A percentile compares a stretch with the other conserved stretches of the same genome.
phyloP scores from a whole-genome alignment of 2,329 filamentous ascomycete species.

The Pseudogymnoascus sp. region DNA sequence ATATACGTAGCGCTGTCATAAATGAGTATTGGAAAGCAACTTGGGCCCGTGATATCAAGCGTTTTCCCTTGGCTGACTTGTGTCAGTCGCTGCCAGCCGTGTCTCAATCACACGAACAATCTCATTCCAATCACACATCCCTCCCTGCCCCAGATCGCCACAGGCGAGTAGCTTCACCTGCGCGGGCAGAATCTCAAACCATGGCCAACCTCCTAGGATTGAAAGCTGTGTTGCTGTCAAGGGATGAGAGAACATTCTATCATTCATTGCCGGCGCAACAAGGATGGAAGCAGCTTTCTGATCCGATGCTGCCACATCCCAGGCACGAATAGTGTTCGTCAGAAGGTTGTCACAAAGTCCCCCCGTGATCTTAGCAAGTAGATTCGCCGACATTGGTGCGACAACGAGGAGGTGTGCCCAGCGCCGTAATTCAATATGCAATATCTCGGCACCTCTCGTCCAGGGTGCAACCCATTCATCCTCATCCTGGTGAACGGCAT shows the following conservation, averaged over 20 bases:
- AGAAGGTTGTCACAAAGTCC: constrained; percentile 75
- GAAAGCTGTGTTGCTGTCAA: constrained; percentile 65
- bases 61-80: background rate
- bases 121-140: constrained; percentile 72
- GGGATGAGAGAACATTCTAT: constrained; percentile 81
- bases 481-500: constrained; percentile 72
- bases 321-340: constrained; percentile 68
- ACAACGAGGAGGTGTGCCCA: constrained; percentile 77
- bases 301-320: constrained; percentile 63
- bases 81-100: background rate
- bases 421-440: constrained; percentile 82
- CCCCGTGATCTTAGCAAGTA: constrained; percentile 70
- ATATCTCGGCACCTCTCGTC: constrained; percentile 67
- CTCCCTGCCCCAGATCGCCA: constrained; percentile 56
- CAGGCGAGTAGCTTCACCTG: constrained; percentile 51
- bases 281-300: constrained; percentile 56
- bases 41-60: background rate
- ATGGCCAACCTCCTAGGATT: constrained; percentile 70
- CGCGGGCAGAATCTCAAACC: constrained; percentile 66
- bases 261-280: constrained; percentile 81
- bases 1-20: background rate
- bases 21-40: background rate
- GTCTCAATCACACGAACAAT: constrained; percentile 59
- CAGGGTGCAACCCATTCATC: constrained; percentile 79
- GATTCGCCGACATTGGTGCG: constrained; percentile 76